These are phyloP conservation scores for Solanum okadae DNA, from an alignment of 257 asterid genomes.

Conservation along the genomic window DNA sequence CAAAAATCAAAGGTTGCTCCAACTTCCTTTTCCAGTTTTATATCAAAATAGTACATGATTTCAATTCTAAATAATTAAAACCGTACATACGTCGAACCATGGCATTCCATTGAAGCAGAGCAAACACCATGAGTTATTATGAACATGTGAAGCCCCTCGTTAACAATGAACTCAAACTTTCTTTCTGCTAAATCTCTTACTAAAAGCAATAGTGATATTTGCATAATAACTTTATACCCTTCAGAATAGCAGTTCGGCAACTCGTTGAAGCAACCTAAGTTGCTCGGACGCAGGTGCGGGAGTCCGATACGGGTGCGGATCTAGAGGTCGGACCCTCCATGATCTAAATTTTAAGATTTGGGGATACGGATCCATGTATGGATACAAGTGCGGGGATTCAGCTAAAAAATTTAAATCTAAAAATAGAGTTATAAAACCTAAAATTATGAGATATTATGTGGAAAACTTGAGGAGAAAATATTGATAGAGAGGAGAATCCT, in stretches of 20 bases:
- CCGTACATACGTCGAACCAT: not conserved
- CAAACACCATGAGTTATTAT: not conserved
- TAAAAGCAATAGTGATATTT: not conserved
- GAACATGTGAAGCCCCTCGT: not conserved
- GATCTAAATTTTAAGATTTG: not conserved
- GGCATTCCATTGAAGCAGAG: not conserved
- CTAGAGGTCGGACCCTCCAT: not conserved
- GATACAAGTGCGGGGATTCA: not conserved
- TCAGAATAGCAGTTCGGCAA: not conserved
- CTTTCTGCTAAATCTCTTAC: not conserved
- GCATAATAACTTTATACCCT: not conserved
- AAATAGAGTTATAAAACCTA: not conserved
- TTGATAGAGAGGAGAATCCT: not conserved
- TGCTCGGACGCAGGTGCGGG: not conserved
- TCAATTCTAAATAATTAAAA: not conserved
- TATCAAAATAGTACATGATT: not conserved
- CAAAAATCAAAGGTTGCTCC: not conserved
- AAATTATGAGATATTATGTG: not conserved
- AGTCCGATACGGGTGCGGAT: not conserved
- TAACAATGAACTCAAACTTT: not conserved
- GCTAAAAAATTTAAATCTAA: no score
- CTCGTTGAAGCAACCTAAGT: not conserved
- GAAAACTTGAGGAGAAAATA: not conserved
- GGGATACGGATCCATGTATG: not conserved
- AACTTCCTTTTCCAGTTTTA: not conserved